Conservation (phyloP, 148 eudicot species). For the Rhododendron mucronatum region DNA sequence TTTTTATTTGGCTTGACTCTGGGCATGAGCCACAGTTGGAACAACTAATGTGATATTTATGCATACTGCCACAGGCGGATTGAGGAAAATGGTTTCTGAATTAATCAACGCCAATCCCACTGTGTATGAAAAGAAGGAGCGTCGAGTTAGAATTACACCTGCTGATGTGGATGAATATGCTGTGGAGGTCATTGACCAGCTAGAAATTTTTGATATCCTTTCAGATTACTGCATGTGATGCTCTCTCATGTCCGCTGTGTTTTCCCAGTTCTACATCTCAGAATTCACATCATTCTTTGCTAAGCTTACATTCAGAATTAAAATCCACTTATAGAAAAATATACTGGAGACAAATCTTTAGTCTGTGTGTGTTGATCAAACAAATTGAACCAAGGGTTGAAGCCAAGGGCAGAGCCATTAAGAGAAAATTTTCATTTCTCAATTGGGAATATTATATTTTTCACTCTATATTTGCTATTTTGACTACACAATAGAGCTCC, state of each 20-base stretch:
- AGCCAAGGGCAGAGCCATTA: neutral
- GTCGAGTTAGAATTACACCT: constrained; percentile 35
- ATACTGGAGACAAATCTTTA: neutral
- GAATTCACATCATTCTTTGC: neutral
- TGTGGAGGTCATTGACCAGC: constrained; percentile 41
- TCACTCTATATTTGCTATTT: neutral
- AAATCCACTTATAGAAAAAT: neutral
- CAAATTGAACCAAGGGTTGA: constrained; percentile 19
- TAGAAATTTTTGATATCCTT: constrained; percentile 61
- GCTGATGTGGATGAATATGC: constrained; percentile 40
- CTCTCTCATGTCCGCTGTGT: neutral
- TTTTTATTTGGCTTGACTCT: constrained; percentile 1
- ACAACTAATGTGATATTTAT: constrained; percentile 2
- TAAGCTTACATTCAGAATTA: neutral
- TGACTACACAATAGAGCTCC: neutral
- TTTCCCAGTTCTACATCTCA: neutral
- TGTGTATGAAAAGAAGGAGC: constrained; percentile 53
- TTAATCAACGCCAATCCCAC: constrained; percentile 51
- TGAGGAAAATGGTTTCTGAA: constrained; percentile 34
- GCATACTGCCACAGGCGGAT: constrained; percentile 5
- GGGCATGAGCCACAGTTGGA: neutral
- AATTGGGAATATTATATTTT: neutral
- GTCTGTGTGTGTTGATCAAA: constrained; percentile 10
- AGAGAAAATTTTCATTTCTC: neutral
- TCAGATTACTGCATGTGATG: neutral